These are phyloP conservation scores for Trichoderma gracile DNA, from an alignment of 2,329 filamentous ascomycete species.

Conservation along the genomic window DNA sequence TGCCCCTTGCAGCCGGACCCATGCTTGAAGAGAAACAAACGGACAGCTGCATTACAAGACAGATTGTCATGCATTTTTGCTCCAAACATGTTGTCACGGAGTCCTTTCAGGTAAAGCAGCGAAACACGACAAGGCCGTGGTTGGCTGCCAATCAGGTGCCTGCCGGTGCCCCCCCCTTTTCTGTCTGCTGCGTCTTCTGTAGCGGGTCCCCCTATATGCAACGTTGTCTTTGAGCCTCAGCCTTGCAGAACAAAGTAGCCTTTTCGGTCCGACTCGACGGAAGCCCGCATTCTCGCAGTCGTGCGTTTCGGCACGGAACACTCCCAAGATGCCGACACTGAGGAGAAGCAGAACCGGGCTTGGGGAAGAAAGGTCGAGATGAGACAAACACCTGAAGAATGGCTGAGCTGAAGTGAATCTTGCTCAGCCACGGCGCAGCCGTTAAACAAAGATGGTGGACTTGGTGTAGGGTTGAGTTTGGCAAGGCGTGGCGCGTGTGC, in stretches of 20 bases:
- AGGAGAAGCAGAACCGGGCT: no score
- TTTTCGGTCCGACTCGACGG: constrained; percentile 34
- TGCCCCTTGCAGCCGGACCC: background rate
- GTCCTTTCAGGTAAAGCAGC: background rate
- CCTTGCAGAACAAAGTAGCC: constrained; percentile 29
- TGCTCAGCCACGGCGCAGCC: no score
- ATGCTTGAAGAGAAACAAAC: background rate
- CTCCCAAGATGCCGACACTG: no score
- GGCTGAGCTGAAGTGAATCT: no score
- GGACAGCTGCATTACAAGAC: constrained; percentile 1
- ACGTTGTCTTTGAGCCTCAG: constrained; percentile 21
- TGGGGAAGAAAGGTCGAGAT: no score
- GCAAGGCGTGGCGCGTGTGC: no score
- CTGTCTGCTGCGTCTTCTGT: background rate
- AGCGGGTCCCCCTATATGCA: constrained; percentile 22
- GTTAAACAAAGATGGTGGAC: no score
- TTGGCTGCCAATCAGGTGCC: background rate
- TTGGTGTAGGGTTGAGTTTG: no score
- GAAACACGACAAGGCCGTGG: background rate
- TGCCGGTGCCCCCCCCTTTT: background rate
- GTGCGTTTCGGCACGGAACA: no score
- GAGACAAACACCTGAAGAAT: no score
- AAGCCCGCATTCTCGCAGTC: no score
- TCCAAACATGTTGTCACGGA: background rate
- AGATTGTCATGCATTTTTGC: background rate